phyloP scores from a whole-genome alignment of 257 asterid species.

The Nicotiana attenuata region DNA sequence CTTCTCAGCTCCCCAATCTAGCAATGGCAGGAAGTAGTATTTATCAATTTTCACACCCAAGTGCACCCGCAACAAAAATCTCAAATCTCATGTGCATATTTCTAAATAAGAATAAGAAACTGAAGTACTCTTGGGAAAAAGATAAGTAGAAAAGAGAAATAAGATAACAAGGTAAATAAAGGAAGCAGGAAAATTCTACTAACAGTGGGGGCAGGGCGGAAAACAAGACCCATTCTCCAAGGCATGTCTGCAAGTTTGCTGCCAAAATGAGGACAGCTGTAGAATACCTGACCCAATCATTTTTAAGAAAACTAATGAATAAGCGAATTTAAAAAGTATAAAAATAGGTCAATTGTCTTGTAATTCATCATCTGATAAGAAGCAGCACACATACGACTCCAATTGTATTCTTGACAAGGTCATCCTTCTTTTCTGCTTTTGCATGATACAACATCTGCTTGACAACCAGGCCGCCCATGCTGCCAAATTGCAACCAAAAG shows the following conservation, averaged over 20 bases:
- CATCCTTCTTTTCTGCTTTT: conserved; percentile 61
- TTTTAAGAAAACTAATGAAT: conserved; percentile 4
- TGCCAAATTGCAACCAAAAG: conserved; percentile 27
- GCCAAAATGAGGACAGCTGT: conserved; percentile 98
- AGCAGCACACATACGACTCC: conserved; percentile 67
- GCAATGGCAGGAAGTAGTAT: conserved; percentile 21
- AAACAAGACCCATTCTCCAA: conserved; percentile 96
- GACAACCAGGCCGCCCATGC: conserved; percentile 99
- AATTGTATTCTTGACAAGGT: conserved; percentile 74
- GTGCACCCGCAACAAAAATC: conserved; percentile 1
- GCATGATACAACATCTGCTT: conserved; percentile 96
- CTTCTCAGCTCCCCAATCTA: conserved; percentile 97
- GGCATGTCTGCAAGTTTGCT: conserved; percentile 99
- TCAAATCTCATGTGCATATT: conserved; percentile 6
- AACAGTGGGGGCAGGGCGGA: conserved; percentile 98
- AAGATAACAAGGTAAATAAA: conserved; percentile 1
- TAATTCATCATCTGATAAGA: conserved; percentile 1
- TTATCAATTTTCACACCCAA: neutral
- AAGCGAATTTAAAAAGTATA: conserved; percentile 2
- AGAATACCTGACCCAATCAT: conserved; percentile 61
- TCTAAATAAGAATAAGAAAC: neutral
- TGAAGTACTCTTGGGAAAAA: neutral
- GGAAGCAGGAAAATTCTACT: conserved; percentile 26
- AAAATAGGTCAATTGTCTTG: neutral
- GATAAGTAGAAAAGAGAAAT: neutral